Evolutionary conservation across 192 early-diverging fungal genomes (phyloP).

Genomic region (Fimicolochytrium jonesii): DNA sequence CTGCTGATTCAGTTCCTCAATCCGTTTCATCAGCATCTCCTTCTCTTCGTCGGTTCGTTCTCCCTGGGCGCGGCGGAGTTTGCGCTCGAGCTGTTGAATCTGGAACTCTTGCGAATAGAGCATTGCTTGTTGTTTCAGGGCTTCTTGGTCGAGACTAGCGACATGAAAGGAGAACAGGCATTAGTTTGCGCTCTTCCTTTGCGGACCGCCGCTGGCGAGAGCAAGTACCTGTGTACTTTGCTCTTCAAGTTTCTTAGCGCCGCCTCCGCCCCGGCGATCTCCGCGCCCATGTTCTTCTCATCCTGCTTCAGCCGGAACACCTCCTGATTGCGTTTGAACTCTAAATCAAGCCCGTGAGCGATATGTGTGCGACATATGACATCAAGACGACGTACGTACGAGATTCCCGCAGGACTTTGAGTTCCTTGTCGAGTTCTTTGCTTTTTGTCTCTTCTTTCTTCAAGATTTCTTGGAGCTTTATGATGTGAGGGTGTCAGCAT

Average conservation of each 20-base stretch:
- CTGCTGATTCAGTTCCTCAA: conserved; percentile 41
- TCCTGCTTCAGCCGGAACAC: conserved; percentile 53
- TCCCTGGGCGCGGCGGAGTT: conserved; percentile 52
- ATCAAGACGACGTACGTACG: conserved; percentile 26
- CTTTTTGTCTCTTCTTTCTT: conserved; percentile 42
- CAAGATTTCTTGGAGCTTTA: conserved; percentile 55
- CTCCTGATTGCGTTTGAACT: conserved; percentile 54
- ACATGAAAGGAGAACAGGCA: too few relatives aligned
- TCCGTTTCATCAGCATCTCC: conserved; percentile 42
- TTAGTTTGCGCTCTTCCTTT: too few relatives aligned
- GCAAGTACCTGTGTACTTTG: conserved; percentile 49
- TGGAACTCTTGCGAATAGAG: conserved; percentile 57
- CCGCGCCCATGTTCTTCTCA: conserved; percentile 49
- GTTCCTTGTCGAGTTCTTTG: conserved; percentile 50
- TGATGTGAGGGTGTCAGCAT: too few relatives aligned
- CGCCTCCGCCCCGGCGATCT: conserved; percentile 52
- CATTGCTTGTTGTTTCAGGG: conserved; percentile 52
- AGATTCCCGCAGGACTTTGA: conserved; percentile 48
- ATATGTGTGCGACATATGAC: too few relatives aligned
- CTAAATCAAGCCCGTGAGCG: conserved; percentile 14
- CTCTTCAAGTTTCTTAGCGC: conserved; percentile 42
- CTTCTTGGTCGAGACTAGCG: conserved; percentile 58
- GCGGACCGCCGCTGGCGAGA: too few relatives aligned
- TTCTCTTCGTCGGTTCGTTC: conserved; percentile 64
- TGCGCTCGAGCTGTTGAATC: conserved; percentile 61